phyloP scores from a whole-genome alignment of 2,329 filamentous ascomycete species.

The Mariannaea sp. region DNA sequence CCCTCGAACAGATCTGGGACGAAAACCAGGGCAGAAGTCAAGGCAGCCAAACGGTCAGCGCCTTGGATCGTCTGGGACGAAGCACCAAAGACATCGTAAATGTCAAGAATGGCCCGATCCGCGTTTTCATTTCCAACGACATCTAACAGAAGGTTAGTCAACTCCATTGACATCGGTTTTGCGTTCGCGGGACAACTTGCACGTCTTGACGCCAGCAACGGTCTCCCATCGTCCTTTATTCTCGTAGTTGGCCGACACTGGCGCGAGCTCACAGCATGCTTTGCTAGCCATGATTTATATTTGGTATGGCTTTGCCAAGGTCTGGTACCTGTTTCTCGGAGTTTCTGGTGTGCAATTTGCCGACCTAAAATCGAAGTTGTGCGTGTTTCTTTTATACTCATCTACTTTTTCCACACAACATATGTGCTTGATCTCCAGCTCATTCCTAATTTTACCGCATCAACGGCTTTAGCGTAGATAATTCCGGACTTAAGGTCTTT shows the following conservation, averaged over 20 bases:
- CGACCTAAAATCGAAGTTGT: not conserved
- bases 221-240: conserved; percentile 48
- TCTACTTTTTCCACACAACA: too few species aligned
- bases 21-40: conserved; percentile 46
- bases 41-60: conserved; percentile 50
- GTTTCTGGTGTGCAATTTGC: not conserved
- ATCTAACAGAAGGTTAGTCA: conserved; percentile 36
- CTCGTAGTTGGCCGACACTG: conserved; percentile 46
- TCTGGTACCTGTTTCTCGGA: too few species aligned
- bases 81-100: conserved; percentile 56
- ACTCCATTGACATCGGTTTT: too few species aligned
- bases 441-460: not conserved
- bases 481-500: not conserved
- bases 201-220: conserved; percentile 49
- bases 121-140: conserved; percentile 23
- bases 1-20: conserved; percentile 50
- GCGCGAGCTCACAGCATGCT: conserved; percentile 43
- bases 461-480: not conserved
- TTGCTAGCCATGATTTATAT: not conserved
- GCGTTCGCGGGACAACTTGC: conserved; percentile 36
- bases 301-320: not conserved
- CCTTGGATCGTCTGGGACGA: conserved; percentile 53
- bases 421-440: not conserved
- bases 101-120: conserved; percentile 37
- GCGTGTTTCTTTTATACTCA: too few species aligned